These are phyloP conservation scores for Saccharomycopsis sp. DNA, from an alignment of 805 yeast species.

Conservation along the genomic window DNA sequence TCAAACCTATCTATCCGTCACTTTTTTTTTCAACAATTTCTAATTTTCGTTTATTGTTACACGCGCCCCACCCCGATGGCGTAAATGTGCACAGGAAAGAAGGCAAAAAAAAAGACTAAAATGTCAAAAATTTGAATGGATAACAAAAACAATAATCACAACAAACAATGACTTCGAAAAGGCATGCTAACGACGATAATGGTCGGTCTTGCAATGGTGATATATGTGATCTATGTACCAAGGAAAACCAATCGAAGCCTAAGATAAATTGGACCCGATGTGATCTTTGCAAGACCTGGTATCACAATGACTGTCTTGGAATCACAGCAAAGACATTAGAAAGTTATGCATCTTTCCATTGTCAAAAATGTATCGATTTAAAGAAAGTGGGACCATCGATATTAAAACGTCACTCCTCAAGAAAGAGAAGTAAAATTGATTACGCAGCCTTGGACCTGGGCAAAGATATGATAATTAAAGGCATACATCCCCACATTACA, in stretches of 20 bases:
- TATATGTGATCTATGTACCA: constrained; percentile 10
- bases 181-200: too few relatives aligned
- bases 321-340: constrained; percentile 33
- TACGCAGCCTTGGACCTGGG: constrained; percentile 78
- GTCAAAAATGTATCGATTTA: constrained; percentile 37
- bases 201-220: neutral
- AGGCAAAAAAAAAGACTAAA: neutral
- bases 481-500: constrained; percentile 52
- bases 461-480: constrained; percentile 39
- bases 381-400: constrained; percentile 39
- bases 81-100: neutral
- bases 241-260: constrained; percentile 15
- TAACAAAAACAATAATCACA: neutral
- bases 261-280: constrained; percentile 48
- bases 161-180: too few relatives aligned
- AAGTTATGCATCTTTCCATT: constrained; percentile 45
- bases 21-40: neutral
- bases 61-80: neutral
- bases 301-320: constrained; percentile 43
- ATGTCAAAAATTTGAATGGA: neutral
- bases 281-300: constrained; percentile 48
- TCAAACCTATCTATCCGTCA: neutral
- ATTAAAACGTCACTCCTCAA: constrained; percentile 43
- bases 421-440: constrained; percentile 55
- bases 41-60: neutral